Conservation (phyloP, 805 yeast species). For the Teunomyces atbi region DNA sequence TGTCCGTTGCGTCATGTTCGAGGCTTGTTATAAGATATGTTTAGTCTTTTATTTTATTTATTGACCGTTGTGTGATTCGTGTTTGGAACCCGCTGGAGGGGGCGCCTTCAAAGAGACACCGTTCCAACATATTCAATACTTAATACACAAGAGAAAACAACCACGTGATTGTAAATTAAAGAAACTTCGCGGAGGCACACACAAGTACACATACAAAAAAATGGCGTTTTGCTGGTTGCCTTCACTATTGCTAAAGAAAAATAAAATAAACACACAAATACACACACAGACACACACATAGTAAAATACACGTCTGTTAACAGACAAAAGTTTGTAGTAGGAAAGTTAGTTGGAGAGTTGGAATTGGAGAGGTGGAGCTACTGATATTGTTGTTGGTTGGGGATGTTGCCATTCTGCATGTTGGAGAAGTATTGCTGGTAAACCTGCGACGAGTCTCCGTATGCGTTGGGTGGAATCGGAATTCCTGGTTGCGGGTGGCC, state of each 20-base stretch:
- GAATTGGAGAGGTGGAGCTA: constrained; percentile 15
- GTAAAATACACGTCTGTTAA: constrained; percentile 4
- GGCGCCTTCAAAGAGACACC: neutral
- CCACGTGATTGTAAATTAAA: constrained; percentile 1
- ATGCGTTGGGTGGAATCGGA: constrained; percentile 47
- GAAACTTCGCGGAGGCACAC: neutral
- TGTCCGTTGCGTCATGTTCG: too few species aligned
- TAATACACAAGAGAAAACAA: neutral
- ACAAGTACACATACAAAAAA: neutral
- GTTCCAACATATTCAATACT: neutral
- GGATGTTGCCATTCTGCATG: constrained; percentile 48
- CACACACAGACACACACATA: constrained; percentile 2
- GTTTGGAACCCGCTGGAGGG: neutral
- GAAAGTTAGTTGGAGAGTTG: too few species aligned
- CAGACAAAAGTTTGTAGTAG: neutral
- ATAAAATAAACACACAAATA: neutral
- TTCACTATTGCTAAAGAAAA: neutral
- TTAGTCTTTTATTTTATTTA: too few species aligned
- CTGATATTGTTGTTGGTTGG: constrained; percentile 56
- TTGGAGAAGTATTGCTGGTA: constrained; percentile 64
- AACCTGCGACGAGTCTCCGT: constrained; percentile 51
- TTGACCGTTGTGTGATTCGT: neutral
- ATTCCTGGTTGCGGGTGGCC: constrained; percentile 39
- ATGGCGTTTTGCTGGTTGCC: neutral
- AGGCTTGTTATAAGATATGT: too few species aligned